Conservation (phyloP, 371 early-diverging fungal species). For the Circinella minor region DNA sequence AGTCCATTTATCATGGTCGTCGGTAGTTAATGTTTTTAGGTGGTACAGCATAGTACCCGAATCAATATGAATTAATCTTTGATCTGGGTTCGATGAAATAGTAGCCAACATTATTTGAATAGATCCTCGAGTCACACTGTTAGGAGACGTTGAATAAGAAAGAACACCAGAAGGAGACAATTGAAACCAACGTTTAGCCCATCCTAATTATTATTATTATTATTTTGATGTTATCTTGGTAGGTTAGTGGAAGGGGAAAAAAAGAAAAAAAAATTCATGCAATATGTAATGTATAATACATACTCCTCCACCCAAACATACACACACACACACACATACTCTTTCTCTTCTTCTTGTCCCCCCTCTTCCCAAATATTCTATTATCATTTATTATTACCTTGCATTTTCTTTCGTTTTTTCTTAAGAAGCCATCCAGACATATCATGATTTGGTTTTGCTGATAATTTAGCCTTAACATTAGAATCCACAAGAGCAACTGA, state of each 20-base stretch:
- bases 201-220: conserved; percentile 43
- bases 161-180: conserved; percentile 62
- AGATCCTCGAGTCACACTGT: conserved; percentile 75
- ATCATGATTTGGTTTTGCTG: conserved; percentile 17
- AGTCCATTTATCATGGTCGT: conserved; percentile 78
- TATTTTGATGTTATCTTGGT: neutral
- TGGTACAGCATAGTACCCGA: conserved; percentile 80
- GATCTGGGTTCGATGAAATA: conserved; percentile 64
- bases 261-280: neutral
- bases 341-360: neutral
- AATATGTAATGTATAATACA: neutral
- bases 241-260: too few species aligned
- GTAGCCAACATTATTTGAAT: conserved; percentile 69
- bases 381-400: conserved; percentile 48
- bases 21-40: conserved; percentile 68
- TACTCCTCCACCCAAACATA: too few species aligned
- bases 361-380: neutral
- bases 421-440: conserved; percentile 77
- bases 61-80: conserved; percentile 81
- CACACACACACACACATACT: neutral
- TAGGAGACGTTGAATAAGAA: conserved; percentile 64
- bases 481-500: conserved; percentile 59
- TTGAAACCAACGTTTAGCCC: conserved; percentile 81
- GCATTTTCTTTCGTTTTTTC: conserved; percentile 67
- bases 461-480: conserved; percentile 7